Evolutionary conservation across 2,329 filamentous ascomycete genomes (phyloP), one percentile per base, ranked within the genome.

Genomic region (Diaporthe sp.): DNA sequence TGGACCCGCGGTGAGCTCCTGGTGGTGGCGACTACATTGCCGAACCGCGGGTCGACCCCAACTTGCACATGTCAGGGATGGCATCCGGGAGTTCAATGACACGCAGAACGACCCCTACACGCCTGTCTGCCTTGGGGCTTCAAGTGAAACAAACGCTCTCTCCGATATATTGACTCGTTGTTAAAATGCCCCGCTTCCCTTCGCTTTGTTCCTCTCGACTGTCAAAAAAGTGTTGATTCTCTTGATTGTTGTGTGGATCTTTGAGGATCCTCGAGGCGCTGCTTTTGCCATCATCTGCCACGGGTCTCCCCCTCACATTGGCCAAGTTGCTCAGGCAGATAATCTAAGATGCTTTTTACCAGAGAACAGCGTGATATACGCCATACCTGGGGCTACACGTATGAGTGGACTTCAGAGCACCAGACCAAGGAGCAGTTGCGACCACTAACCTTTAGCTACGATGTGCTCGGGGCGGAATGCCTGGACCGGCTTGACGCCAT

Each of bases 371-470:
- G 75, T 6, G 76, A 77, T 25, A 78, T 77, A 68, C 73, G 77
- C 42, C 61, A 77, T 17, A 74, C 79, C 76, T 95, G 92, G 91
- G 92, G 90, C 27, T 89, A 94, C 79, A 88, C 86, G 9, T 95
- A 96, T 80, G 88, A 92, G 78, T 92, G 93, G 87, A 94, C 93
- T 1, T 81, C 88, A 8, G 82, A 91, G 4, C 94, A 96, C 81
- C 83, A 90, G 25, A 90, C 89, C 2, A 82, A 85, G 9, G 88
- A 92, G 71, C 85, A 94, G 78, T 83, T 92, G 51, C 82, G 88
- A 71, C 89, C 88, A 4, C 80, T 93, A 77, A 92, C 91, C 66
- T 88, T 90, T 73, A 89, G 89, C 1, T 96, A 94, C 79, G 94
- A 96, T 81, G 86, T 85, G 10, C 84, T 95, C 1, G 93, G 88